Conservation (phyloP, 2,329 filamentous ascomycete species). For the Penicillium italicum region DNA sequence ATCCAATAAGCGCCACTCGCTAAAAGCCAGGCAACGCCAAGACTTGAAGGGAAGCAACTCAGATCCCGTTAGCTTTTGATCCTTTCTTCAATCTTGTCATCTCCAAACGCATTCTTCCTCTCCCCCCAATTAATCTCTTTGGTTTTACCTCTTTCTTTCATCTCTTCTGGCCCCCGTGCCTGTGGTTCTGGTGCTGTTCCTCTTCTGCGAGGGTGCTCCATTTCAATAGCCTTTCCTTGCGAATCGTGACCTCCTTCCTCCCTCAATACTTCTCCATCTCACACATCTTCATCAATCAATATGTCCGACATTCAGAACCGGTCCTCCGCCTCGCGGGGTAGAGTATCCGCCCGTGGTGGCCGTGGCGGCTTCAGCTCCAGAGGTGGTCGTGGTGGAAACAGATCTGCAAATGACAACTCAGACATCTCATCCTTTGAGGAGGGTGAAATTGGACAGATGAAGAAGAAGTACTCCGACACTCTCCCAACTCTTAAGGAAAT, state of each 20-base stretch:
- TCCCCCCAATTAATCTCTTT: constrained; percentile 22
- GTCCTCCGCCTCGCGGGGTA: constrained; percentile 77
- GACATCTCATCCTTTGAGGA: constrained; percentile 67
- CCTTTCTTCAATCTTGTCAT: constrained; percentile 25
- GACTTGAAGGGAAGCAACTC: constrained; percentile 26
- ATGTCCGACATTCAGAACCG: constrained; percentile 96
- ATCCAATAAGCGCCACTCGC: constrained; percentile 32
- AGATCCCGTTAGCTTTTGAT: constrained; percentile 27
- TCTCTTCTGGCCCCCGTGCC: constrained; percentile 31
- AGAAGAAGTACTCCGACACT: constrained; percentile 80
- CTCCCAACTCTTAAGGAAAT: constrained; percentile 82
- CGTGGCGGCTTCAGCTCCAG: constrained; percentile 69
- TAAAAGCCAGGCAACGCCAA: constrained; percentile 30
- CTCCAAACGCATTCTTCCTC: constrained; percentile 18
- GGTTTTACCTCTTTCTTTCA: constrained; percentile 17
- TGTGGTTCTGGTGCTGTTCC: constrained; percentile 38
- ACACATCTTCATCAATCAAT: constrained; percentile 42
- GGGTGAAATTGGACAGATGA: constrained; percentile 85
- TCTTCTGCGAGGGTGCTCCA: constrained; percentile 37
- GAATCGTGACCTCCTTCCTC: constrained; percentile 26
- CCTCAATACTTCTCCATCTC: constrained; percentile 25
- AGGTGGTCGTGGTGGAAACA: constrained; percentile 66
- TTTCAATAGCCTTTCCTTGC: constrained; percentile 25
- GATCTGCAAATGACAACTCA: constrained; percentile 68
- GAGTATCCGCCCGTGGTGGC: constrained; percentile 84